Conservation (phyloP, 257 asterid species). For the Lycium ferocissimum region DNA sequence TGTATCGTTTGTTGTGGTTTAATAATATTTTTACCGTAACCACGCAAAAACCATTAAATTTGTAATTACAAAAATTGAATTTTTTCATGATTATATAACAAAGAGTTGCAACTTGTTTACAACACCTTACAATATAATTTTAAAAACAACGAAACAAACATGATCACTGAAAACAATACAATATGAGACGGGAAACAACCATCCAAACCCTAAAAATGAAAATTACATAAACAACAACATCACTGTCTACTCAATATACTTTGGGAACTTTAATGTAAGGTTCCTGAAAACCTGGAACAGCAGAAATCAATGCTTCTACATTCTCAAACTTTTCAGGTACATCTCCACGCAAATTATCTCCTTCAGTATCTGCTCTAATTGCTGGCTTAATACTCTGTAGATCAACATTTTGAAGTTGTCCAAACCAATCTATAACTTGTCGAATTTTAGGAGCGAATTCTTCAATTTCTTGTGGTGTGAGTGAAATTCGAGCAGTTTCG, state of each 20-base stretch:
- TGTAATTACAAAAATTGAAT: no score
- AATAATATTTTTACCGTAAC: no score
- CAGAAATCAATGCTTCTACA: slow-evolving; percentile 72
- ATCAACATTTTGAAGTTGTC: slow-evolving; percentile 93
- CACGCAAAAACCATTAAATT: no score
- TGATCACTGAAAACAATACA: no score
- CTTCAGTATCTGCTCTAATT: slow-evolving; percentile 81
- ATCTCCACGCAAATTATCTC: slow-evolving; percentile 60
- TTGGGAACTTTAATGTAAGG: slow-evolving; percentile 86
- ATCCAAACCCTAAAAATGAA: background rate
- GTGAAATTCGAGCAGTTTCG: slow-evolving; percentile 81
- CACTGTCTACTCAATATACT: slow-evolving; percentile 75
- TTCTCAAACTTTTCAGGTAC: slow-evolving; percentile 62
- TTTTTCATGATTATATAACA: no score
- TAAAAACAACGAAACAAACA: no score
- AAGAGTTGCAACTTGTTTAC: no score
- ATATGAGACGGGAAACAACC: no score
- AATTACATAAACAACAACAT: slow-evolving; percentile 18
- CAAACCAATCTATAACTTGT: slow-evolving; percentile 79
- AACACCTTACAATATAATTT: no score
- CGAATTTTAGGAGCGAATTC: slow-evolving; percentile 74
- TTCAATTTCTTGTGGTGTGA: slow-evolving; percentile 63
- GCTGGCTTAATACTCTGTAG: slow-evolving; percentile 86
- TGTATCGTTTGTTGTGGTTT: no score
- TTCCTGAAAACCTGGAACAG: slow-evolving; percentile 73